These are phyloP conservation scores for Arabidopsis thaliana DNA, from an alignment of 345 rosid genomes.

Conservation along the genomic window TAIR10.1 NC_003070.9:22613501-22614000, in stretches of 20 bases:
- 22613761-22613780: not conserved
- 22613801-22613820: not conserved
- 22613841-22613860: not conserved
- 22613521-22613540: not conserved
- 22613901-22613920: too few relatives aligned
- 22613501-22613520: rapidly evolving
- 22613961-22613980: not conserved
- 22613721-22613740: not conserved
- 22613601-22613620: rapidly evolving
- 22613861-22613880: rapidly evolving
- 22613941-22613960: not conserved
- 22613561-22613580: constrained; percentile 2
- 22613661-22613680: not conserved
- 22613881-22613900: not conserved
- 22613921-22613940: not conserved
- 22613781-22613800: rapidly evolving
- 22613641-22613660: constrained; percentile 13
- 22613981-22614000: not conserved
- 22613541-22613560: not conserved
- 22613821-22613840: not conserved
- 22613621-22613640: constrained; percentile 21
- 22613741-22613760: not conserved
- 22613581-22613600: not conserved
- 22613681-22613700: not conserved
- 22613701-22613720: not conserved